These are phyloP conservation scores for Fusarium globosum DNA, from an alignment of 2,329 filamentous ascomycete species.

Conservation along the genomic window DNA sequence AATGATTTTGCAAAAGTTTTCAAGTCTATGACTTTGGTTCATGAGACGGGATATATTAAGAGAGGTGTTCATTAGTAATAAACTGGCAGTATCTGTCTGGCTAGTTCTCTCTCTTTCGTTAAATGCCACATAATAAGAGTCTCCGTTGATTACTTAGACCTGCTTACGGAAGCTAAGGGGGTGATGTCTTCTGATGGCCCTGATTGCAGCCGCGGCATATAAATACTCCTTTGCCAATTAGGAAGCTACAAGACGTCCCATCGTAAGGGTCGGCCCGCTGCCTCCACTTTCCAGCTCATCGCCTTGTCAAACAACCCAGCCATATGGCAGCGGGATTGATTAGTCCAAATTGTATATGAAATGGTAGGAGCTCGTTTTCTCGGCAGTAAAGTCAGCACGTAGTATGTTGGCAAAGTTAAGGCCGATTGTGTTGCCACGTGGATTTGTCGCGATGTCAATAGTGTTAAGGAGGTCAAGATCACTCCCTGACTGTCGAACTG, in stretches of 20 bases:
- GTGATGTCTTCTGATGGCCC: background rate
- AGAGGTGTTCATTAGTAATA: background rate
- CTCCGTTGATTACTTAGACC: background rate
- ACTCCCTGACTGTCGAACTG: too few species aligned
- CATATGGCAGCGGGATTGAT: too few species aligned
- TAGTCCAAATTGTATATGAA: background rate
- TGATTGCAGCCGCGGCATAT: background rate
- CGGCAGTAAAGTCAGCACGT: too few species aligned
- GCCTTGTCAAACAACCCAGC: background rate
- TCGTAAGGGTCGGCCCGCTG: rapidly evolving
- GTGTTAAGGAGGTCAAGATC: too few species aligned
- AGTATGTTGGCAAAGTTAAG: too few species aligned
- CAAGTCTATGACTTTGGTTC: background rate
- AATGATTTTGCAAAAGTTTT: background rate
- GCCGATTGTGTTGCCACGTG: too few species aligned
- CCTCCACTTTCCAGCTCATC: background rate
- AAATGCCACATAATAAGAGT: background rate
- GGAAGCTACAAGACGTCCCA: background rate
- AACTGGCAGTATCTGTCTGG: background rate
- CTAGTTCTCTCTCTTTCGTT: background rate
- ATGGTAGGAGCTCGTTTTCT: too few species aligned
- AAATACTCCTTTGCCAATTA: background rate
- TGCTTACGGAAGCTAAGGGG: background rate
- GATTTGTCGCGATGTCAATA: too few species aligned
- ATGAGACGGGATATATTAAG: background rate